Evolutionary conservation across 1,284 basidiomycete species (phyloP), one percentile per base, ranked within the genome.

Genomic region (Trametes polyzona): DNA sequence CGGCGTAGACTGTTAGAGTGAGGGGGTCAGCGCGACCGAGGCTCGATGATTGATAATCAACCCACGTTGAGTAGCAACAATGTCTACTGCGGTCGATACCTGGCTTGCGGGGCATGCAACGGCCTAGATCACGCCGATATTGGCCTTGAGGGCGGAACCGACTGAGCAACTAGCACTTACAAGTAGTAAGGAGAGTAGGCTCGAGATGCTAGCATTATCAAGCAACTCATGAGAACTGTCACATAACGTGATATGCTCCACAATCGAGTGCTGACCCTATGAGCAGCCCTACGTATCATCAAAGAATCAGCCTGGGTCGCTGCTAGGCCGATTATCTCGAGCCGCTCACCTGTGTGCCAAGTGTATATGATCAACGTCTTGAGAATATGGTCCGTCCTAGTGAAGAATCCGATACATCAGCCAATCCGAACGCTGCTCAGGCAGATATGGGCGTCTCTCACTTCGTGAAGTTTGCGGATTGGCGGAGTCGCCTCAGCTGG

Each of bases 31-130:
- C 14, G 27, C 2, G 2, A 17, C 2, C 1, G 12, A 21, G 7
- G 9, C 9, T n/a, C 12, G 6, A 0, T 2, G 7, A 19, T 9
- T 8, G 39, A 21, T 7, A 14, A 7, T 8, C 9, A 3, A 29
- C 58, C 4, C n/a, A 56, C 58, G 29, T 16, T 57, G 56, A 5
- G 58, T 56, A 1, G 58, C 54, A 2, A 60, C 47, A 4, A 56
- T 48, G 32, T 53, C 51, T 8, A 60, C 42, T 5, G 58, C 50
- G 11, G 17, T 26, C 23, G 24, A 40, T 2, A 50, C 0, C 4
- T 35, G 47, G 19, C 47, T 52, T 4, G 33, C 17, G 7, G 58
- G 54, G 40, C 46, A 46, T 1, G 23, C 24, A 6, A 53, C 17
- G 4, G 49, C 58, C 58, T 59, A 12, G 14, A 5, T 12, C 19